Base-by-base conservation (phyloP, 306 rosid genomes). In the Quercus rubra region DNA sequence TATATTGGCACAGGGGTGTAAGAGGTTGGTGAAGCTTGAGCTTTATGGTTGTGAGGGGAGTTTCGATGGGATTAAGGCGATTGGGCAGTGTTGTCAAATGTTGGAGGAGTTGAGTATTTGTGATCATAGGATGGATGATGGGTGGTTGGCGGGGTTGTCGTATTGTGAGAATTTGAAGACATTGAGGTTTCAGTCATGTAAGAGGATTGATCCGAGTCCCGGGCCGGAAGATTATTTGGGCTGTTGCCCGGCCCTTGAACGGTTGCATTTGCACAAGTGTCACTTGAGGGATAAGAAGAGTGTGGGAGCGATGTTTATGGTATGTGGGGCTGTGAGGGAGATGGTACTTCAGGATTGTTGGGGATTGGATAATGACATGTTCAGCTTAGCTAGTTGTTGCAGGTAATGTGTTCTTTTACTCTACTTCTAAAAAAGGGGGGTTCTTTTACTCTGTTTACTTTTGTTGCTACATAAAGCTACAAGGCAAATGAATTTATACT, bases 81-180 rank as follows among this genome's bases (percentile, higher is more conserved):
- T 94, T 56, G 98, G 97, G 67, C 86, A 85, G 78, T 94, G 98
- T 55, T 94, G 98, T 78, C 89, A 83, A 57, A 94, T 94, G 98
- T 71, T 94, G 84, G 98, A 94, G 86, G 98, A 94, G 27, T 76
- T 94, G 86, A 88, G 88, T 2, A 4, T 92, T 27, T 83, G 84
- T 62, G 94, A 92, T 80, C 98, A 92, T 56, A 89, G 92, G 80
- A 94, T 94, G 98, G 98, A 94, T 38, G 76, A 81, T 51, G 98
- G 97, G n/a, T 94, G 98, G 98, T 68, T 92, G 66, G 92, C 94
- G 0, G 98, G 86, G 33, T 79, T 94, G 35, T 81, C 96, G 0
- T 94, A 75, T 76, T 92, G 98, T 41, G 92, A 89, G 77, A 94
- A 92, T 85, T 91, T 94, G 83, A 94, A 90, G 89, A 89, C 92